Percentiles rank a stretch among this genome's conserved stretches.
Conservation (phyloP, 2,329 filamentous ascomycete genomes). For the Chaetothyriales sp. region DNA sequence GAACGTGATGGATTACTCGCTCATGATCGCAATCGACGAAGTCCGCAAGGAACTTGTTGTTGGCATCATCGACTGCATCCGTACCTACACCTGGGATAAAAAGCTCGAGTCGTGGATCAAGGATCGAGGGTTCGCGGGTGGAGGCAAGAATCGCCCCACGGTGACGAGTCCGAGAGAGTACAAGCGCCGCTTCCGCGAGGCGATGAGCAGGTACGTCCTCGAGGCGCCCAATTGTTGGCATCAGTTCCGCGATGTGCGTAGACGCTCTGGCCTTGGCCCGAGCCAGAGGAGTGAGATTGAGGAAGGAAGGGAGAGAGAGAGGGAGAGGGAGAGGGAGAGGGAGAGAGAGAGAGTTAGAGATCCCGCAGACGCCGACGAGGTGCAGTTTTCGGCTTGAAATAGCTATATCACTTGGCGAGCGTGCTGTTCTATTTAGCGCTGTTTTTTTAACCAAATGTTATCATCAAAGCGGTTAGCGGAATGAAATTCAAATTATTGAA, state of each 20-base stretch:
- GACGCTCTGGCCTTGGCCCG: neutral
- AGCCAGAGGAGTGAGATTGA: neutral
- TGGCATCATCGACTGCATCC: constrained; percentile 95
- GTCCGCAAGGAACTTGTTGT: constrained; percentile 80
- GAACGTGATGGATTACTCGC: constrained; percentile 97
- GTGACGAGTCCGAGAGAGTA: constrained; percentile 97
- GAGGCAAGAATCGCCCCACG: constrained; percentile 72
- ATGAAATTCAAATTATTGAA: no score
- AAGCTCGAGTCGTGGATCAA: constrained; percentile 99
- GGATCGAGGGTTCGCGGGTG: constrained; percentile 64
- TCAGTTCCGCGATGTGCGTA: constrained; percentile 22
- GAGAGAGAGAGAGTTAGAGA: no score
- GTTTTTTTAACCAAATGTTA: no score
- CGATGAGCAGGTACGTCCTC: constrained; percentile 73
- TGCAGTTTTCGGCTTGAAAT: no score
- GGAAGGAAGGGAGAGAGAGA: neutral
- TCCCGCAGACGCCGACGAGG: no score
- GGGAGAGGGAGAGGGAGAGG: neutral
- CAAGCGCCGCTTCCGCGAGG: constrained; percentile 86
- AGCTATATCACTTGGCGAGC: no score
- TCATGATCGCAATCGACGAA: constrained; percentile 97
- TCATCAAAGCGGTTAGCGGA: no score
- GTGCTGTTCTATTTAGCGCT: no score
- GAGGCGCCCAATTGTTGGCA: constrained; percentile 38
- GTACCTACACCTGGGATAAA: constrained; percentile 99